Percentiles rank a stretch among this genome's conserved stretches.
Conservation (phyloP, 305 asterid genomes). For the Solanum hybrid region DNA sequence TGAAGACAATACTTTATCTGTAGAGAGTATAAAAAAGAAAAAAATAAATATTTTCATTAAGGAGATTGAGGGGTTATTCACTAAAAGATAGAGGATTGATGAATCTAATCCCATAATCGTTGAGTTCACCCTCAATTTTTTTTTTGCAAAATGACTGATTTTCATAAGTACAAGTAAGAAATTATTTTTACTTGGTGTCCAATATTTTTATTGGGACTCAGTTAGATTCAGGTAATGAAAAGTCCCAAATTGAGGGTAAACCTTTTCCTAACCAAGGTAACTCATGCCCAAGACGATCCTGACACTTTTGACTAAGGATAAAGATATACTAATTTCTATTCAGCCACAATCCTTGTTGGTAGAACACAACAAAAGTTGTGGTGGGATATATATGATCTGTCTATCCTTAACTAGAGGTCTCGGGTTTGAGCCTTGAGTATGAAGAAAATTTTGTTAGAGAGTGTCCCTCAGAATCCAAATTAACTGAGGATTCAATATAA, state of each 20-base stretch:
- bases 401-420: no score
- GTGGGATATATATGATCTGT: no score
- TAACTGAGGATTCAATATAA: no score
- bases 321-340: not conserved
- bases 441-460: no score
- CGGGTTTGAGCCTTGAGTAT: no score
- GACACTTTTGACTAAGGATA: not conserved
- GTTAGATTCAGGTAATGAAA: not conserved
- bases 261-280: not conserved
- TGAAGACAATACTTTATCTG: no score
- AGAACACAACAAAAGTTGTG: no score
- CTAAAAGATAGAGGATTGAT: not conserved
- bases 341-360: no score
- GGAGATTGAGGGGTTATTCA: not conserved
- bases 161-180: not conserved
- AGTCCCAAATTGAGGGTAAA: not conserved
- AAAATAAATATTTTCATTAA: not conserved
- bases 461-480: no score
- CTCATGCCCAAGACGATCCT: not conserved
- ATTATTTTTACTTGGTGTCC: not conserved
- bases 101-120: not conserved
- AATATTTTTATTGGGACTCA: not conserved
- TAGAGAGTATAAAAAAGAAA: no score
- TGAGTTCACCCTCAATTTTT: not conserved
- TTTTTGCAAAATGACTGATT: not conserved